A percentile compares a stretch with the other conserved stretches of the same genome.
Evolutionary conservation across 345 rosid genomes (phyloP).

Genomic region (Microcos paniculata): DNA sequence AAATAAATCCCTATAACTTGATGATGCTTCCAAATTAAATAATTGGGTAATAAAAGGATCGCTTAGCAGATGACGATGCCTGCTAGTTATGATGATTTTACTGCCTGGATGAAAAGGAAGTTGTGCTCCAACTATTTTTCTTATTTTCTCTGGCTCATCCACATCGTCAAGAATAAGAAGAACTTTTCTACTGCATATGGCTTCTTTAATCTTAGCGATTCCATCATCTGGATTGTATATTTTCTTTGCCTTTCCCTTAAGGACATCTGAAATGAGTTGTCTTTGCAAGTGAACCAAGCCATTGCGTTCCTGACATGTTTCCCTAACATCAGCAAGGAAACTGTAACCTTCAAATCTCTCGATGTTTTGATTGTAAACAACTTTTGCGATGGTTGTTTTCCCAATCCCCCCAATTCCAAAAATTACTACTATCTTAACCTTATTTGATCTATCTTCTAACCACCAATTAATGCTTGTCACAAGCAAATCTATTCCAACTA

Average conservation of each 20-base stretch:
- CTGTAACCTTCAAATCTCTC: constrained; percentile 21
- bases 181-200: neutral
- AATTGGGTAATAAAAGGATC: neutral
- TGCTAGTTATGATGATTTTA: neutral
- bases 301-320: neutral
- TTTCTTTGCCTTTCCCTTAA: neutral
- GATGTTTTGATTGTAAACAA: neutral
- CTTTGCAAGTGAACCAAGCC: constrained; percentile 22
- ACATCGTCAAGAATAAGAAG: constrained; percentile 18
- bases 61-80: neutral
- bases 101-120: neutral
- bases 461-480: neutral
- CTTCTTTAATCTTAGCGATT: neutral
- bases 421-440: neutral
- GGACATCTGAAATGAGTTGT: constrained; percentile 28
- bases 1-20: neutral
- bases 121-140: neutral
- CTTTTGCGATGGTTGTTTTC: neutral
- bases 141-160: neutral
- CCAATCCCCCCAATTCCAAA: neutral
- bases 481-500: no score
- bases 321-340: constrained; percentile 31
- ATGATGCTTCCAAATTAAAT: neutral
- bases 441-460: neutral
- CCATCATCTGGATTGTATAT: neutral